phyloP scores from a whole-genome alignment of 805 yeast genomes.

The Ogataea populi-albae region DNA sequence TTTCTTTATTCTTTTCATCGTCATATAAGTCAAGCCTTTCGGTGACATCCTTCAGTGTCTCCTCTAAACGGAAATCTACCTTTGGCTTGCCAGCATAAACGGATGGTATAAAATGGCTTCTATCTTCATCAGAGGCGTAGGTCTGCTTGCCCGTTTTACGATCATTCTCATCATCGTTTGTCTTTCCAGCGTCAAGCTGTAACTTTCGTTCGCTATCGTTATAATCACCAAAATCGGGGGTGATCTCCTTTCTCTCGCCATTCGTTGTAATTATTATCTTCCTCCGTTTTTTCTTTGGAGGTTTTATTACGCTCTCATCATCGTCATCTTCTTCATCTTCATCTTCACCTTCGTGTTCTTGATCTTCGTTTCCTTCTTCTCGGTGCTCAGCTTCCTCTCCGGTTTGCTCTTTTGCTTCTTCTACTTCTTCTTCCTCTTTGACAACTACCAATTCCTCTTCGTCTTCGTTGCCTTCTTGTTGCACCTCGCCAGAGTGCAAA shows the following conservation, averaged over 20 bases:
- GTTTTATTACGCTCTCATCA: conserved; percentile 18
- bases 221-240: conserved; percentile 11
- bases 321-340: conserved; percentile 17
- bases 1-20: conserved; percentile 56
- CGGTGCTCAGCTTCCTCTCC: neutral
- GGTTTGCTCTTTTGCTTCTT: neutral
- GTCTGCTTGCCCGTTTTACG: conserved; percentile 2
- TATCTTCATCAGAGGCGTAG: conserved; percentile 19
- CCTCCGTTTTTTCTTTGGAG: conserved; percentile 20
- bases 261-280: conserved; percentile 20
- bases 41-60: conserved; percentile 20
- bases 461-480: conserved; percentile 10
- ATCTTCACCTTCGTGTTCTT: neutral
- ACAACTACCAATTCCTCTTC: conserved; percentile 11
- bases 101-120: conserved; percentile 41
- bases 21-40: conserved; percentile 24
- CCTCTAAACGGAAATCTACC: conserved; percentile 20
- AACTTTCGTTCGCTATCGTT: conserved; percentile 17
- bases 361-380: neutral
- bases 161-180: conserved; percentile 10
- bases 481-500: no score
- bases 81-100: conserved; percentile 29
- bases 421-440: conserved; percentile 1
- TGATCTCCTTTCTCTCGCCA: conserved; percentile 22
- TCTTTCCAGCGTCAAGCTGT: conserved; percentile 3